phyloP scores from a whole-genome alignment of 2,329 filamentous ascomycete species.

The Sclerotinia glacialis region DNA sequence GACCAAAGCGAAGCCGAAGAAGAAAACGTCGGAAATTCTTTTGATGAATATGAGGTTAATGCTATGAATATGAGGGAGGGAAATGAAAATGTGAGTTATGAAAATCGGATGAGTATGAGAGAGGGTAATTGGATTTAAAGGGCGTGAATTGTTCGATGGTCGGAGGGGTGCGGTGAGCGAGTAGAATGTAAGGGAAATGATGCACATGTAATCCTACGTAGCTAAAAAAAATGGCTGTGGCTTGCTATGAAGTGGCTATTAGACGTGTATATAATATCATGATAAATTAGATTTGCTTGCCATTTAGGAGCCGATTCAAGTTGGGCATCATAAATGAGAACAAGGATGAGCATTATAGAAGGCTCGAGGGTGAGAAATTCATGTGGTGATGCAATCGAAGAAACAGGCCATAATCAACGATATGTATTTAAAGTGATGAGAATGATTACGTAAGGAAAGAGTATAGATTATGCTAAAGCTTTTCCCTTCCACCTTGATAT shows the following conservation, averaged over 20 bases:
- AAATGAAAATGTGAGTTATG: background rate
- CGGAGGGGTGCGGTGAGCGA: background rate
- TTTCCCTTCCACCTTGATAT: too few species aligned
- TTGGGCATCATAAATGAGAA: background rate
- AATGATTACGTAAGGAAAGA: too few species aligned
- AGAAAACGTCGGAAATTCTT: background rate
- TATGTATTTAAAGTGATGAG: too few species aligned
- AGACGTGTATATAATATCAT: background rate
- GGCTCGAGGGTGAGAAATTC: too few species aligned
- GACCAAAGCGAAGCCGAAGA: background rate
- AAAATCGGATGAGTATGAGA: slow-evolving; percentile 10
- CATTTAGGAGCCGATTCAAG: too few species aligned
- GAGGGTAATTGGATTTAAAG: slow-evolving; percentile 28
- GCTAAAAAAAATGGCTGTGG: background rate
- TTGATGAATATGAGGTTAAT: slow-evolving; percentile 12
- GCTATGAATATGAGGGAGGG: slow-evolving; percentile 6
- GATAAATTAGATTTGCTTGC: background rate
- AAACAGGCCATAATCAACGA: too few species aligned
- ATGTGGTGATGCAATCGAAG: too few species aligned
- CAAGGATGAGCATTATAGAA: too few species aligned
- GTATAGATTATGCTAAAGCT: too few species aligned
- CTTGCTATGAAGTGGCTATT: background rate
- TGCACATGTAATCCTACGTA: background rate
- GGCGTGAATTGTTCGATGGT: background rate
- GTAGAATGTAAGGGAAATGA: background rate